These are phyloP conservation scores for Fibroporia radiculosa DNA, from an alignment of 768 basidiomycete species.

Conservation along the genomic window DNA sequence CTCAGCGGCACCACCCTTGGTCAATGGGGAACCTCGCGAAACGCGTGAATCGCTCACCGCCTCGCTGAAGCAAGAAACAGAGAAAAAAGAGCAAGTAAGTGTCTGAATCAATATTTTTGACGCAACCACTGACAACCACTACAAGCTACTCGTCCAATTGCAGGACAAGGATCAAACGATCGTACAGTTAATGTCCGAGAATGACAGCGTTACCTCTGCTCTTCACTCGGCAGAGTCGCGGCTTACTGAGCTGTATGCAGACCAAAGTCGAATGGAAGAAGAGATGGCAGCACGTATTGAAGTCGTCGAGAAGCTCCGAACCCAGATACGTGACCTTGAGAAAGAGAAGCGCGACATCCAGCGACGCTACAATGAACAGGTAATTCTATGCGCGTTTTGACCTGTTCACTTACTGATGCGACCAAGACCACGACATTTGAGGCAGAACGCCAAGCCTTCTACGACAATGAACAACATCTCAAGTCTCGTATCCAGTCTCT, in stretches of 20 bases:
- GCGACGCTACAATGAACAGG: conserved; percentile 86
- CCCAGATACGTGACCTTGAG: conserved; percentile 78
- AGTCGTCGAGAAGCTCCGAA: conserved; percentile 72
- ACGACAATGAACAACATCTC: conserved; percentile 90
- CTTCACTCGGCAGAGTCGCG: conserved; percentile 64
- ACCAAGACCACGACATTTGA: conserved; percentile 84
- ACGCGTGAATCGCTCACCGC: conserved; percentile 48
- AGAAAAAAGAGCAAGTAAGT: conserved; percentile 73
- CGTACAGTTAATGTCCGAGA: conserved; percentile 51
- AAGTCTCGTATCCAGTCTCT: conserved; percentile 85
- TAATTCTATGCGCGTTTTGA: conserved; percentile 19
- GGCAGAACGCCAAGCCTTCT: conserved; percentile 86
- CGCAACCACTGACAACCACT: conserved; percentile 8
- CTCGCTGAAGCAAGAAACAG: conserved; percentile 68
- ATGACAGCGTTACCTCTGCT: conserved; percentile 54
- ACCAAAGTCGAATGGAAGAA: conserved; percentile 74
- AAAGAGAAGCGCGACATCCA: conserved; percentile 81
- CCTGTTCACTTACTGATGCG: neutral
- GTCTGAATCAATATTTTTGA: conserved; percentile 2
- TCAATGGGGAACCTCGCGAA: conserved; percentile 42
- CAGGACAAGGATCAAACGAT: conserved; percentile 77
- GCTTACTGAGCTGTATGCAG: conserved; percentile 71
- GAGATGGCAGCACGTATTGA: conserved; percentile 79
- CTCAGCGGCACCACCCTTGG: conserved; percentile 28
- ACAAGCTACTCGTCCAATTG: conserved; percentile 67